Conservation (phyloP, 306 rosid genomes). For the Bauhinia variegata region DNA sequence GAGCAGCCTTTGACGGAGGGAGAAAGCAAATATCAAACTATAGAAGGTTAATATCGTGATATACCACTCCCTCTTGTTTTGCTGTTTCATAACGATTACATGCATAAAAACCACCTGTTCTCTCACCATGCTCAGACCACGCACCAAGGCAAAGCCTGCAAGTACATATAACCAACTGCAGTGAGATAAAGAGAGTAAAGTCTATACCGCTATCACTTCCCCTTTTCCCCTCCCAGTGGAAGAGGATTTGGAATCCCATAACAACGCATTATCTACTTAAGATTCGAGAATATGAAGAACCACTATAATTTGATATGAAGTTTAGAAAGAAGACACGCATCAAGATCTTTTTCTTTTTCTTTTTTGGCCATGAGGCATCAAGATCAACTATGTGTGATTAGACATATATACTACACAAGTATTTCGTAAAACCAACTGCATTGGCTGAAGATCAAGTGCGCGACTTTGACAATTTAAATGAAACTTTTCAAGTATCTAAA, state of each 20-base stretch:
- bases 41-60: not conserved
- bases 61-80: constrained; percentile 61
- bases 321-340: not conserved
- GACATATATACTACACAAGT: not conserved
- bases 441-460: not conserved
- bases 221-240: not conserved
- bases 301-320: not conserved
- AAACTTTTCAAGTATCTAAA: too few species aligned
- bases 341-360: too few species aligned
- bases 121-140: constrained; percentile 74
- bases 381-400: not conserved
- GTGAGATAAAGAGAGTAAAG: not conserved
- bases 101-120: constrained; percentile 75
- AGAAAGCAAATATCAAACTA: constrained; percentile 5
- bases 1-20: not conserved
- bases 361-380: not conserved
- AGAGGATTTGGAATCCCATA: not conserved
- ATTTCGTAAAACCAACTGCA: not conserved
- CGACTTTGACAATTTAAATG: too few species aligned
- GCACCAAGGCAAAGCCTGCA: constrained; percentile 75
- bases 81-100: constrained; percentile 76
- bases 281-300: not conserved
- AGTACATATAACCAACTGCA: constrained; percentile 11
- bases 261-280: not conserved
- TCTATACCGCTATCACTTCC: not conserved